Conservation (phyloP, 768 basidiomycete species). For the Boletus pseudopeckii region DNA sequence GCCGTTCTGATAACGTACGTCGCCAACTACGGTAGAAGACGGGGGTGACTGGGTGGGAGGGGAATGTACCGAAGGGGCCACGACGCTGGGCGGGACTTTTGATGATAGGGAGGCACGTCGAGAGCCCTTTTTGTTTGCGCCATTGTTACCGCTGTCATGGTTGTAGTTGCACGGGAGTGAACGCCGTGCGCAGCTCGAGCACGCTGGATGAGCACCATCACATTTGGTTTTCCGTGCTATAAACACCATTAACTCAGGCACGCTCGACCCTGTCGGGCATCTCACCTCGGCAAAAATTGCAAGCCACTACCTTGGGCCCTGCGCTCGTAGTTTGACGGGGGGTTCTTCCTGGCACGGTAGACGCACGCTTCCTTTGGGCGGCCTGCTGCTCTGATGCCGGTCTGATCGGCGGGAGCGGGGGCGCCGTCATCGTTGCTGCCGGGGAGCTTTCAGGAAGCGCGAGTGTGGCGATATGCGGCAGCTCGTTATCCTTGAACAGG, state of each 20-base stretch:
- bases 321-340: slow-evolving; percentile 59
- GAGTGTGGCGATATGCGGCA: slow-evolving; percentile 71
- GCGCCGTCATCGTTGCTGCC: slow-evolving; percentile 56
- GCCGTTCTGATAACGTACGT: slow-evolving; percentile 33
- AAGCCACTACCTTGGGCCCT: slow-evolving; percentile 84
- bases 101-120: slow-evolving; percentile 57
- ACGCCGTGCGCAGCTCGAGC: slow-evolving; percentile 78
- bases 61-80: slow-evolving; percentile 40
- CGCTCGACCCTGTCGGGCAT: slow-evolving; percentile 10
- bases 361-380: slow-evolving; percentile 64
- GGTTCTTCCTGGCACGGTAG: slow-evolving; percentile 63
- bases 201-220: slow-evolving; percentile 82
- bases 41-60: slow-evolving; percentile 57
- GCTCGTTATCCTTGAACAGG: slow-evolving; percentile 57
- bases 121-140: slow-evolving; percentile 35
- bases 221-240: slow-evolving; percentile 86
- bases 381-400: slow-evolving; percentile 67
- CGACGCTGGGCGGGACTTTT: slow-evolving; percentile 23
- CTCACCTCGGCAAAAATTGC: slow-evolving; percentile 85
- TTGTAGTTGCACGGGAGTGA: slow-evolving; percentile 78
- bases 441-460: slow-evolving; percentile 57
- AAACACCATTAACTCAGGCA: slow-evolving; percentile 4
- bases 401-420: slow-evolving; percentile 59
- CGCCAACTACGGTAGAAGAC: slow-evolving; percentile 34
- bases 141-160: slow-evolving; percentile 48